Evolutionary conservation across 345 rosid genomes (phyloP).

Genomic region (Eucalyptus marginata): DNA sequence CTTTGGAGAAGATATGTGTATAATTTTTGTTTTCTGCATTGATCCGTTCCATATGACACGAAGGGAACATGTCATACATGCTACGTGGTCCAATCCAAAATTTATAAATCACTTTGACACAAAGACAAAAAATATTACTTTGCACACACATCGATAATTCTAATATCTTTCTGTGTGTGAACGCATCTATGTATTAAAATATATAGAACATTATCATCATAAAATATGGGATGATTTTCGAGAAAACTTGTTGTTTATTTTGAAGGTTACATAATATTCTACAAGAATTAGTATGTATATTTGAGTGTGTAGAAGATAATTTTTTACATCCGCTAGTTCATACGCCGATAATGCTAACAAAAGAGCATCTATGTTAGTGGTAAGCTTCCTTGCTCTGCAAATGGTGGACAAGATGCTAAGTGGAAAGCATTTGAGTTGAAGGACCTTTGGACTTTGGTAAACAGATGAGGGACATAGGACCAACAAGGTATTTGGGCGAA

Average conservation of each 20-base stretch:
- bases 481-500: background rate
- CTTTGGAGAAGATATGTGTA: background rate
- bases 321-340: background rate
- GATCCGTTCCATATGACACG: background rate
- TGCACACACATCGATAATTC: background rate
- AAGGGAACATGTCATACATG: background rate
- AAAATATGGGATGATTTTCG: background rate
- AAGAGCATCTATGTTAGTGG: background rate
- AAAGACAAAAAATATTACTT: background rate
- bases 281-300: too few species aligned
- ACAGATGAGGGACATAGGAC: background rate
- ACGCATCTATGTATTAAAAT: background rate
- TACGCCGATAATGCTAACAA: background rate
- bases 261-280: background rate
- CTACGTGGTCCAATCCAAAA: background rate
- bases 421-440: background rate
- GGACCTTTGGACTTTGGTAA: background rate
- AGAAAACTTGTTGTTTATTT: too few species aligned
- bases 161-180: background rate
- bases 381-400: background rate
- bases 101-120: background rate
- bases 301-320: background rate
- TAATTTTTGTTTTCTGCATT: background rate
- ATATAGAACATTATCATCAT: background rate
- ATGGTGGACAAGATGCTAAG: background rate